Evolutionary conservation across 1,284 basidiomycete genomes (phyloP).

Genomic region (Inonotus obliquus): DNA sequence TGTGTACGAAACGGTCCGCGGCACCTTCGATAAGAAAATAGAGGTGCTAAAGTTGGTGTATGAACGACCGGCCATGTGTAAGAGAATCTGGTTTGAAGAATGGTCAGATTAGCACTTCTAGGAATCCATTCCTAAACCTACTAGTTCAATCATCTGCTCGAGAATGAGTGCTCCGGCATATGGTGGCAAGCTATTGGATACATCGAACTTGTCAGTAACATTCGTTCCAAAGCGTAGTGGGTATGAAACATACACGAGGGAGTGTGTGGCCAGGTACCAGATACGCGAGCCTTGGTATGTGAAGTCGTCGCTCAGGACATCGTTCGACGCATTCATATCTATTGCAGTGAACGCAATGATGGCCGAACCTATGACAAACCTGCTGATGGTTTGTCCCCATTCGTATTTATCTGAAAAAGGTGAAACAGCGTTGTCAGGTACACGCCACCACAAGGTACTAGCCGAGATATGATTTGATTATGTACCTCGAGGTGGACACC

Average conservation of each 20-base stretch:
- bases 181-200: slow-evolving; percentile 7
- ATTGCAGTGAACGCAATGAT: slow-evolving; percentile 13
- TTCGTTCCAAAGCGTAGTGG: neutral
- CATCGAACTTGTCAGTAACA: neutral
- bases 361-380: slow-evolving; percentile 7
- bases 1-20: neutral
- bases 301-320: slow-evolving; percentile 5
- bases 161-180: slow-evolving; percentile 5
- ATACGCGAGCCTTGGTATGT: slow-evolving; percentile 13
- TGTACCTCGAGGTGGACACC: slow-evolving; percentile 2
- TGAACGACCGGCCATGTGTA: slow-evolving; percentile 12
- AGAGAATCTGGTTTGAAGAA: slow-evolving; percentile 1
- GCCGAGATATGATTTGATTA: neutral
- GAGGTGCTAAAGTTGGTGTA: slow-evolving; percentile 1
- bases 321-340: slow-evolving; percentile 8
- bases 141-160: slow-evolving; percentile 15
- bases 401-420: slow-evolving; percentile 13
- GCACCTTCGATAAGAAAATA: neutral
- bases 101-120: neutral
- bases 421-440: neutral
- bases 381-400: slow-evolving; percentile 17
- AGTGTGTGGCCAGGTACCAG: slow-evolving; percentile 15
- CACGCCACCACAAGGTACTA: neutral
- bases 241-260: slow-evolving; percentile 9
- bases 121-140: neutral